Evolutionary conservation across 306 rosid species (phyloP).

Genomic region (Canavalia ensiformis): DNA sequence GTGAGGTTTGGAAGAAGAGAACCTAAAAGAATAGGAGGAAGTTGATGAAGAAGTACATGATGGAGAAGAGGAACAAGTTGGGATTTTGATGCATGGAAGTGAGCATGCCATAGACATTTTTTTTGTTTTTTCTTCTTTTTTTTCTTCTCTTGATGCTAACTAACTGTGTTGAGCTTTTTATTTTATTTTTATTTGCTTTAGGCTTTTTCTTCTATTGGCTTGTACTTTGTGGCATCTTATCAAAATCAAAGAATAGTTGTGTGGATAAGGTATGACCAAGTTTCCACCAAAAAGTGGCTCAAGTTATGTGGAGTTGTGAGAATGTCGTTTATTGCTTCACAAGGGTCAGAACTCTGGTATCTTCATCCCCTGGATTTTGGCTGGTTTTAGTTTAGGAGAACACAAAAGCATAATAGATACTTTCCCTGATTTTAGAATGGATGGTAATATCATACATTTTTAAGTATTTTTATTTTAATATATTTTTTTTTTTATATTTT

Average conservation of each 20-base stretch:
- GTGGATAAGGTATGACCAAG: constrained; percentile 82
- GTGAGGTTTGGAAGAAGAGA: constrained; percentile 54
- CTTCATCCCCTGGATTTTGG: constrained; percentile 31
- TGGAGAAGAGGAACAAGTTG: constrained; percentile 63
- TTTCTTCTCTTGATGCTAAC: constrained; percentile 28
- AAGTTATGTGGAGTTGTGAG: constrained; percentile 9
- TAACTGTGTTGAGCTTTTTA: not conserved
- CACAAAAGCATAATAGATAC: not conserved
- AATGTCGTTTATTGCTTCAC: constrained; percentile 31
- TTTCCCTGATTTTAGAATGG: no score
- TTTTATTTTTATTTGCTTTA: constrained; percentile 1
- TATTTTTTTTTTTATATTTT: no score
- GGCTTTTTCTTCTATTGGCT: constrained; percentile 53
- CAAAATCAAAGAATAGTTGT: constrained; percentile 49
- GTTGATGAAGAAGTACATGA: constrained; percentile 55
- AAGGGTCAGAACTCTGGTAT: not conserved
- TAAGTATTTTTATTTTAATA: no score
- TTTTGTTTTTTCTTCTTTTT: constrained; percentile 56
- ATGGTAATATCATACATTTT: no score
- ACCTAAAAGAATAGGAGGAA: constrained; percentile 48
- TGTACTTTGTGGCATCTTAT: constrained; percentile 57
- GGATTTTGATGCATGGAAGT: constrained; percentile 69
- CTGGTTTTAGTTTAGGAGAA: not conserved
- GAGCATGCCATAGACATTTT: constrained; percentile 80
- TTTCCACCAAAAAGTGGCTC: constrained; percentile 47